Evolutionary conservation across 129 eudicot species (phyloP), one percentile per base, ranked within the genome.

Genomic region (Artemisia argyi): DNA sequence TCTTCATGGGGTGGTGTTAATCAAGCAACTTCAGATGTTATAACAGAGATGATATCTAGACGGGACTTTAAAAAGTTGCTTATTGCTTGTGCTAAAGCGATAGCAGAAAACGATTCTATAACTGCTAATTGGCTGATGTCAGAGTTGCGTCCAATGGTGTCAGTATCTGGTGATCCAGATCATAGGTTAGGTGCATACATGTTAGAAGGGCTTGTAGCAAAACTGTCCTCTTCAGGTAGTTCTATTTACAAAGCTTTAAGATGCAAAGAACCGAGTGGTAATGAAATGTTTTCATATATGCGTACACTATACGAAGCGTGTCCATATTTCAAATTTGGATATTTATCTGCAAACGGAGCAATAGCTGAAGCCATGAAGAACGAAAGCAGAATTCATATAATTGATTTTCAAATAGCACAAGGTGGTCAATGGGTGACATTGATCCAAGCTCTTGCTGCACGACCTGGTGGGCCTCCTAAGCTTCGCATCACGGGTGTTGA

Each of bases 271-370:
- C 88, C 88, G 5, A 75, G 68, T 9, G 73, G 86, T 26, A 49
- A 30, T 50, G 92, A 87, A 60, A 79, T 81, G 7, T 74, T 79
- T 15, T 84, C 89, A 0, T 84, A 83, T 59, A 81, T 65, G 83
- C 85, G 74, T 48, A 22, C 79, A 46, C 83, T 87, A 5, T 76
- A 75, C 62, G 89, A 84, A 71, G 74, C 85, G 2, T 87, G 92
- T 49, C 88, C 92, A 7, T 83, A 75, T 60, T 83, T 87, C 81
- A 87, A 84, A 65, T 87, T 87, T 44, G 92, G 92, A 18, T 87
- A 79, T 48, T 72, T 87, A 74, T 81, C 88, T 11, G 88, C 88
- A 10, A 87, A 87, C 17, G 92, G 92, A 9, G 86, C 88, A 6
- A 81, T 87, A 51, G 92, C 88, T 1, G 89, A 87, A 61, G 92